Conservation (phyloP, 2,329 filamentous ascomycete genomes). For the Diaporthe sp. region DNA sequence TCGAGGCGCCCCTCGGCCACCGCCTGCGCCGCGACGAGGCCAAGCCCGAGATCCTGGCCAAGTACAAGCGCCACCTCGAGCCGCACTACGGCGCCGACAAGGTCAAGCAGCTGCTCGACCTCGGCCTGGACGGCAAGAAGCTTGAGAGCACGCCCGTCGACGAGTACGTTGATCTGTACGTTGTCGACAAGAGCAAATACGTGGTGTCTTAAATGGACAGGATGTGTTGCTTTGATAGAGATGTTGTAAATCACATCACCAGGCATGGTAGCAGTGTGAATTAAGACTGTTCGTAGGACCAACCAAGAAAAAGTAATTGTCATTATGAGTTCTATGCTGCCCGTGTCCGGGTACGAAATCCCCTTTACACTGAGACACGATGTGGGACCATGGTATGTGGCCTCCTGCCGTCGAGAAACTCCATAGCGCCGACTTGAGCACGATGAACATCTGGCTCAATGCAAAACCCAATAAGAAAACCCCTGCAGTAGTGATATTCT, state of each 20-base stretch:
- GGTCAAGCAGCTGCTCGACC: constrained; percentile 84
- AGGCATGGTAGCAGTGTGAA: background rate
- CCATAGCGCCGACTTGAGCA: constrained; percentile 23
- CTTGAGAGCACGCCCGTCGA: constrained; percentile 88
- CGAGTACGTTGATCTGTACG: constrained; percentile 88
- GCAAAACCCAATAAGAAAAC: background rate
- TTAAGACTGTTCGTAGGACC: background rate
- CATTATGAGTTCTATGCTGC: constrained; percentile 27
- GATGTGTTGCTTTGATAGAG: background rate
- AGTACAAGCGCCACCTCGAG: constrained; percentile 92
- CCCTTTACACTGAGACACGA: background rate
- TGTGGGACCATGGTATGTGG: constrained; percentile 13
- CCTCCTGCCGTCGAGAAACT: background rate
- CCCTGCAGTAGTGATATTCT: background rate
- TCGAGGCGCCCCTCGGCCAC: constrained; percentile 96
- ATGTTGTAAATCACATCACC: background rate
- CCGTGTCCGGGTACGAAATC: background rate
- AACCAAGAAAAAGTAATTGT: background rate
- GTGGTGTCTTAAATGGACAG: constrained; percentile 18
- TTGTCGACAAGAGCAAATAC: constrained; percentile 40
- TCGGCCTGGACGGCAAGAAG: constrained; percentile 80
- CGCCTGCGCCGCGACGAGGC: constrained; percentile 92
- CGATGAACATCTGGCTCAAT: background rate
- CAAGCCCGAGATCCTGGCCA: constrained; percentile 95
- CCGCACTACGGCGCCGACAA: constrained; percentile 83